Base-by-base conservation (phyloP, 805 yeast species). In the Cyberlindnera samutprakarnensis region DNA sequence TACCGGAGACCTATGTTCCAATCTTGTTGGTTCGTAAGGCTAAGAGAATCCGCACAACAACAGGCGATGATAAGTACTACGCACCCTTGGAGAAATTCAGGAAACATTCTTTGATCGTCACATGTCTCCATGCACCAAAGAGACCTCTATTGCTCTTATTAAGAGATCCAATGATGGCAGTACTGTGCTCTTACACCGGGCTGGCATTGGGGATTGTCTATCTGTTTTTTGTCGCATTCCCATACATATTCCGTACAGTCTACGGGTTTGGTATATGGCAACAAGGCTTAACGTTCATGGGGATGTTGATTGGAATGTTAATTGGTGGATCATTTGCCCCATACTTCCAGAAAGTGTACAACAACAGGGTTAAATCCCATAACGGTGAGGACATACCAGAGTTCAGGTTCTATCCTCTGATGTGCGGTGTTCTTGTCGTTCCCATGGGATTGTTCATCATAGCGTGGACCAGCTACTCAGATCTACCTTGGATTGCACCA, bases 401-500 rank as follows among this genome's bases (percentile, higher is more conserved):
- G 53, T 57, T 61, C 18, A 63, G 79, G 50, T 64, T 80, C 38
- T 58, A 72, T 23, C 64, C 81, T 6, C 70, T 79, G 38, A 72
- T 75, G 50, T 51, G 73, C 37, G 92, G 88, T n/a, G 73, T 84
- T 0, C 57, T 77, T 16, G 58, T 70, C 16, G 59, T 78, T 37
- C 86, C 86, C 1, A 61, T 73, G 18, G 70, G 84, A 0, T 57
- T 83, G 32, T 79, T 82, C 62, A 81, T 87, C 72, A 62, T 82
- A 39, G 90, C 77, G 3, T 83, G 92, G 88, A 68, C 86, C 3
- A 68, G 77, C 16, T 69, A 70, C 43, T 34, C 54, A 1, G 49
- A 67, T 19, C 66, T 81, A 9, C 87, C 77, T 49, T 82, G 87
- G 86, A 75, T 79, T 49, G 83, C 70, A 2, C 78, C 92, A 5